Evolutionary conservation across 2,329 filamentous ascomycete species (phyloP).

Genomic region (Immersiporthe knoxdaviesiana): DNA sequence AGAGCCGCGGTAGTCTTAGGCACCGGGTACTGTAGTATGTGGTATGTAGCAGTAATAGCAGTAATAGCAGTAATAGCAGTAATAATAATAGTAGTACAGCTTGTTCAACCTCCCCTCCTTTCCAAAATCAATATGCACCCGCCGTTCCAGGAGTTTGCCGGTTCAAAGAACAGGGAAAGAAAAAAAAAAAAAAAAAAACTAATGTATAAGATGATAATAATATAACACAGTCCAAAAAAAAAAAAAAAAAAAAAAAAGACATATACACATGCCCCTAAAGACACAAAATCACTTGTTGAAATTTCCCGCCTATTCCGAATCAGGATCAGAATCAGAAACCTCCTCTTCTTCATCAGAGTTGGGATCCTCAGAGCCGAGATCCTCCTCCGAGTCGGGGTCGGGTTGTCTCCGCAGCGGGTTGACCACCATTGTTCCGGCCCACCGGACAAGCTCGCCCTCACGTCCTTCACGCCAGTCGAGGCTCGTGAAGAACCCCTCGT

Average conservation of each 20-base stretch:
- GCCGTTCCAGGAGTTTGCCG: no score
- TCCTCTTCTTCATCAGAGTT: neutral
- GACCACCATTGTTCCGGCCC: conserved; percentile 10
- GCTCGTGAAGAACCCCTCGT: conserved; percentile 17
- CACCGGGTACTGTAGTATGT: neutral
- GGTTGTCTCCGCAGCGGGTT: conserved; percentile 10
- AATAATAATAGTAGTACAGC: neutral
- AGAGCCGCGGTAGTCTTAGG: neutral
- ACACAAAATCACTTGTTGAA: neutral
- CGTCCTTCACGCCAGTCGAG: conserved; percentile 26
- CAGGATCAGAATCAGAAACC: neutral
- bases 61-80: neutral
- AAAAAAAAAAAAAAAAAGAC: neutral
- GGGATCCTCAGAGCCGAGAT: neutral
- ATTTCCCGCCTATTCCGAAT: neutral
- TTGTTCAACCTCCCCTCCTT: no score
- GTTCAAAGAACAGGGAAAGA: no score
- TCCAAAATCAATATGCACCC: no score
- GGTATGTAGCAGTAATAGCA: neutral
- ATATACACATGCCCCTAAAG: neutral
- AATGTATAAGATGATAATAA: neutral
- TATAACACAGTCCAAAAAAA: neutral
- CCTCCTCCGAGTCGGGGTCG: neutral
- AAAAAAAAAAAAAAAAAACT: no score
- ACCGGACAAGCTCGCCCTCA: conserved; percentile 17